Conservation (phyloP, 768 basidiomycete genomes). For the Lactarius pseudohatsudake region DNA sequence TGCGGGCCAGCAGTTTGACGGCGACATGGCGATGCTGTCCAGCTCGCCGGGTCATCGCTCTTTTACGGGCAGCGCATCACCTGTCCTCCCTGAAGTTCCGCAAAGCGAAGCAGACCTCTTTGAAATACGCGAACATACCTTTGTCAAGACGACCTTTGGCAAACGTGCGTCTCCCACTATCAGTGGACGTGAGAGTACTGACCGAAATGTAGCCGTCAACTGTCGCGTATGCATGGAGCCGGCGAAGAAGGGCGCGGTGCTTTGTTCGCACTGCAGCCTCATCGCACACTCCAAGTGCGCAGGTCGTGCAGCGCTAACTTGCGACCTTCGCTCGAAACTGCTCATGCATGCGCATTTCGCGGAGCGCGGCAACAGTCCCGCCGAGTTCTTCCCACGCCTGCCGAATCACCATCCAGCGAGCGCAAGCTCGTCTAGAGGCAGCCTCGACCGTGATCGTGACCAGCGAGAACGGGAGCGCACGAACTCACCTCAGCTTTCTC, state of each 20-base stretch:
- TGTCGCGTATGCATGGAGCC: no score
- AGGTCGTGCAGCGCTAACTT: slow-evolving; percentile 70
- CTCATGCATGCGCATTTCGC: slow-evolving; percentile 77
- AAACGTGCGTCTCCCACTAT: slow-evolving; percentile 83
- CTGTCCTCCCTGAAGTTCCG: slow-evolving; percentile 29
- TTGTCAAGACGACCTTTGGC: slow-evolving; percentile 90
- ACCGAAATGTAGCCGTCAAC: slow-evolving; percentile 61
- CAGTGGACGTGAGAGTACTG: slow-evolving; percentile 7
- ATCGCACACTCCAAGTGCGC: slow-evolving; percentile 83
- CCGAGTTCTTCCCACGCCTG: slow-evolving; percentile 52
- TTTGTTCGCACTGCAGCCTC: slow-evolving; percentile 88
- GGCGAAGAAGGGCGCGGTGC: slow-evolving; percentile 82
- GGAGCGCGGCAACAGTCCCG: no score
- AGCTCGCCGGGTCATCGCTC: slow-evolving; percentile 26
- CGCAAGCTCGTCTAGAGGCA: slow-evolving; percentile 26
- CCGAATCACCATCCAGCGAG: slow-evolving; percentile 36
- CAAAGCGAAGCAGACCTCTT: slow-evolving; percentile 41
- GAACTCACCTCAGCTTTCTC: not conserved
- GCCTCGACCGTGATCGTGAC: slow-evolving; percentile 17
- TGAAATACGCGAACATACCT: slow-evolving; percentile 73
- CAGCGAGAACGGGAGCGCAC: slow-evolving; percentile 2
- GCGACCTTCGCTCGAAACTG: slow-evolving; percentile 78
- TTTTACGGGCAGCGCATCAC: slow-evolving; percentile 5
- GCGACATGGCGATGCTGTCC: slow-evolving; percentile 22
- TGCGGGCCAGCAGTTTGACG: slow-evolving; percentile 4